A percentile compares a stretch with the other conserved stretches of the same genome.
Evolutionary conservation across 73 alveolate species (phyloP).

Genomic region (Stentor roeselii): DNA sequence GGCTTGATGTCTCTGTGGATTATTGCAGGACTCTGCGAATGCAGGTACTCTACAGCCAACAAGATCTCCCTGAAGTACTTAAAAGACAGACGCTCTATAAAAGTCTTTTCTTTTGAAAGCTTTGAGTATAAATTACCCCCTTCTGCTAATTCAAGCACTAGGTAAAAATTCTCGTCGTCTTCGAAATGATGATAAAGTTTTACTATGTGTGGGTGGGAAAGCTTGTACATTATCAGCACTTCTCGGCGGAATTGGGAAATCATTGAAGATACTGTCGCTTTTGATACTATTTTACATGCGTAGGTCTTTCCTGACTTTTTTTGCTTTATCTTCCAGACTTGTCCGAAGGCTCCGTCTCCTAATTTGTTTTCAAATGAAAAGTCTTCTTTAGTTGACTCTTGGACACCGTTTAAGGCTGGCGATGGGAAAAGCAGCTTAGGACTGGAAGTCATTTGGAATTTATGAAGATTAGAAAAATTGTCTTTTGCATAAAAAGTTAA

Average conservation of each 20-base stretch:
- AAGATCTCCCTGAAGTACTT: constrained; percentile 48
- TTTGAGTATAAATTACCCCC: constrained; percentile 59
- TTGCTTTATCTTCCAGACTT: constrained; percentile 3
- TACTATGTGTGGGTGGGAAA: constrained; percentile 68
- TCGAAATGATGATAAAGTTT: constrained; percentile 62
- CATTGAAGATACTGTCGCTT: constrained; percentile 16
- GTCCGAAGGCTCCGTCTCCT: constrained; percentile 30
- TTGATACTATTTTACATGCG: neutral
- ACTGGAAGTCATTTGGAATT: no score
- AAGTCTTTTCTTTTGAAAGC: constrained; percentile 48
- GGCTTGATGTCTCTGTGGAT: constrained; percentile 84
- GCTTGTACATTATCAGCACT: constrained; percentile 64
- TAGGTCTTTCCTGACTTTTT: neutral
- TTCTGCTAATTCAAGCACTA: constrained; percentile 63
- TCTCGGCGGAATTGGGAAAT: constrained; percentile 78
- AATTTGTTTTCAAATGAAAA: neutral
- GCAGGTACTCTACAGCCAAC: constrained; percentile 57
- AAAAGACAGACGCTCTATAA: constrained; percentile 60
- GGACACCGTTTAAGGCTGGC: neutral
- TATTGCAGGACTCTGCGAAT: constrained; percentile 65
- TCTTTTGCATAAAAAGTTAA: no score
- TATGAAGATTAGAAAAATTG: no score
- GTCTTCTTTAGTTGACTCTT: neutral
- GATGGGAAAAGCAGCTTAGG: neutral
- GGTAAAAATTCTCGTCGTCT: constrained; percentile 62